Conservation (phyloP, 768 basidiomycete genomes). For the Trametes coccinea region DNA sequence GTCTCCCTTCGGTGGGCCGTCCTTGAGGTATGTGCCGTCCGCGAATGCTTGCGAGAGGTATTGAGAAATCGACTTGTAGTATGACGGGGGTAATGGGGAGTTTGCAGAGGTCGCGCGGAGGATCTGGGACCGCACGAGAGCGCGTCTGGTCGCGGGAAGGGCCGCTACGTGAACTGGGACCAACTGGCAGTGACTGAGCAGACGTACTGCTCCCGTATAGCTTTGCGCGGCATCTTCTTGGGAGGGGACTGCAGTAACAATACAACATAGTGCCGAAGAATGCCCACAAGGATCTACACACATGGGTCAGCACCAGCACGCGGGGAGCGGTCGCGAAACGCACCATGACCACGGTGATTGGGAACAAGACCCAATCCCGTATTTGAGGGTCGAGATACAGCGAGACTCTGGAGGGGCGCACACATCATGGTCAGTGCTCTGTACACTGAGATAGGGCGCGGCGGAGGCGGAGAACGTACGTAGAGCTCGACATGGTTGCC, state of each 20-base stretch:
- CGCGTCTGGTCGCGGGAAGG: conserved; percentile 51
- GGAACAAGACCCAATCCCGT: conserved; percentile 91
- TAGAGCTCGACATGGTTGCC: conserved; percentile 33
- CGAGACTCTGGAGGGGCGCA: conserved; percentile 38
- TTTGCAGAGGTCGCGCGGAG: conserved; percentile 78
- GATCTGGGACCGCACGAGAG: conserved; percentile 79
- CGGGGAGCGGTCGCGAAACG: conserved; percentile 27
- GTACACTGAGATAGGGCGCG: neutral
- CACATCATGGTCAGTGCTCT: neutral
- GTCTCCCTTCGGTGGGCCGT: conserved; percentile 71
- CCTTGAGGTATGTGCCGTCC: conserved; percentile 83
- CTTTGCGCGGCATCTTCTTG: conserved; percentile 74
- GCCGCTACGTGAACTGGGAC: conserved; percentile 2
- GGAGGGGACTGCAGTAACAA: conserved; percentile 81
- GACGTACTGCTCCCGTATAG: conserved; percentile 90
- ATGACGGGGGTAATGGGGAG: conserved; percentile 75
- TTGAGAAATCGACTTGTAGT: conserved; percentile 75
- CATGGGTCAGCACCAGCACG: neutral
- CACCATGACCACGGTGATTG: conserved; percentile 97
- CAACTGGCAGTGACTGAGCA: conserved; percentile 1
- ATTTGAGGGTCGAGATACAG: conserved; percentile 93
- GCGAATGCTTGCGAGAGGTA: conserved; percentile 71
- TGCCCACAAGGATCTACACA: conserved; percentile 83
- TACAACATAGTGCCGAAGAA: conserved; percentile 91
- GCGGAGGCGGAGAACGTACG: conserved; percentile 20